Percentiles rank a stretch among this genome's conserved stretches.
phyloP scores from a whole-genome alignment of 2,329 filamentous ascomycete genomes.

The Fusarium lyarnte region DNA sequence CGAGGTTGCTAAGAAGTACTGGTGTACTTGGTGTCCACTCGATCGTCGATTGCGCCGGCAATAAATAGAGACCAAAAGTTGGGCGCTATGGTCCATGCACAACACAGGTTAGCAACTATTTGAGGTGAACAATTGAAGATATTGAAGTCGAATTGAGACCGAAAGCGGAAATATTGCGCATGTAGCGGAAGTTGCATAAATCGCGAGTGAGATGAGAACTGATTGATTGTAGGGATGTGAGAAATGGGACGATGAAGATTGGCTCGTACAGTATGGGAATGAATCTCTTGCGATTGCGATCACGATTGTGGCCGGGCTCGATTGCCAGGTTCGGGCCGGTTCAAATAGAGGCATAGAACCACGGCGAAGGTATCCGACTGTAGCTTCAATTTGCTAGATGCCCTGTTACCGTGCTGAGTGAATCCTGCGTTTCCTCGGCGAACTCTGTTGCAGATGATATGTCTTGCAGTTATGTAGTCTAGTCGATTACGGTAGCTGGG shows the following conservation, averaged over 20 bases:
- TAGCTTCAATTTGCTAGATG: neutral
- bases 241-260: neutral
- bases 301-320: neutral
- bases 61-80: neutral
- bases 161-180: constrained; percentile 3
- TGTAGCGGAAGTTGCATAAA: neutral
- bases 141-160: neutral
- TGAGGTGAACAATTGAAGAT: constrained; percentile 7
- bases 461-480: neutral
- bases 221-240: neutral
- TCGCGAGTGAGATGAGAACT: neutral
- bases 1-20: neutral
- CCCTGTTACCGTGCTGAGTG: neutral
- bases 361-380: constrained; percentile 17
- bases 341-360: constrained; percentile 11
- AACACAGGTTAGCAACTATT: constrained; percentile 10
- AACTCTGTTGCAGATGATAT: constrained; percentile 1
- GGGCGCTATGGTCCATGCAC: constrained; percentile 27
- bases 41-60: constrained; percentile 22
- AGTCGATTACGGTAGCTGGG: neutral
- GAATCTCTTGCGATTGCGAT: neutral
- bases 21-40: constrained; percentile 5
- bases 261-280: neutral
- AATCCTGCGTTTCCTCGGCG: neutral
- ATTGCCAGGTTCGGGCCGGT: neutral